Base-by-base conservation (phyloP, 2,329 filamentous ascomycete species). In the Cadophora malorum region DNA sequence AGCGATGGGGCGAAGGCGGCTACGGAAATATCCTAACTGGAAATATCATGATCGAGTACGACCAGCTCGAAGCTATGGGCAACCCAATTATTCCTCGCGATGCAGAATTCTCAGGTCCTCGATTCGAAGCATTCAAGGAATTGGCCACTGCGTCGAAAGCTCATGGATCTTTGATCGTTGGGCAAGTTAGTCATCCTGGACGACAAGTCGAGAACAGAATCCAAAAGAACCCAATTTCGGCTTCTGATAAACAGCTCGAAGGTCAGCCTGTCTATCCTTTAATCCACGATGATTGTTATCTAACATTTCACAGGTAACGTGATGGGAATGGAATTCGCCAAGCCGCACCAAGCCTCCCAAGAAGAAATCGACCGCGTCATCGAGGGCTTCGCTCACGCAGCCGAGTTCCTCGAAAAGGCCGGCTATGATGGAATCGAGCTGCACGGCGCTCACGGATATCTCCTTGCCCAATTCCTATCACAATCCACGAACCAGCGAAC, bases 31-130 rank as follows among this genome's bases (percentile, higher is more conserved):
- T 90, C 67, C 76, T 89, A 1, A 88, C 86, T 0, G 88, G 89
- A 53, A 91, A 91, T 77, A 80, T 89, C 68, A 88, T 89, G 83
- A 82, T 90, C 55, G 86, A 89, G 59, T 86, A 84, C 70, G 85
- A 88, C 61, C 83, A 87, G 63, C 78, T 89, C 1, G 86, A 88
- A 70, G 81, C 81, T 5, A 73, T 82, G 2, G 87, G 87, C 9
- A 88, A 89, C 76, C 79, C 80, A 0, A 87, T 91, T 74, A 86
- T 91, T 53, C 85, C 88, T 0, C 79, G 78, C 9, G 81, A 81
- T 6, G 82, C 83, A 7, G 78, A 81, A 0, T 85, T 83, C 64
- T 79, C 81, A 10, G 88, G 87, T 31, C 81, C 85, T 67, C 81
- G 89, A 1, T 91, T 91, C 66, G 83, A 86, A 35, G 82, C 79